Conservation (phyloP, 345 rosid genomes). For the Eucalyptus sp. region DNA sequence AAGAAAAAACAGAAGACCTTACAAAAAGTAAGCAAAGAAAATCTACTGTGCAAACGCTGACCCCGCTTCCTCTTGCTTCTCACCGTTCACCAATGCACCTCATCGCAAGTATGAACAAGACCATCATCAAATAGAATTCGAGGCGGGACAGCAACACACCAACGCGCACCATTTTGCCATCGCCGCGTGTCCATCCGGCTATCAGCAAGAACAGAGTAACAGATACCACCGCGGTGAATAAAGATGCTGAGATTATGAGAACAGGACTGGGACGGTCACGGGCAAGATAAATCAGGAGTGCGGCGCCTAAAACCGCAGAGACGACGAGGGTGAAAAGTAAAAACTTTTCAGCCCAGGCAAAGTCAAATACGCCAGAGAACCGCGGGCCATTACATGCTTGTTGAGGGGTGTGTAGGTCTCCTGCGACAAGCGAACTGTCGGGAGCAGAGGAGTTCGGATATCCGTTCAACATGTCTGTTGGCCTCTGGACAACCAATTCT, state of each 20-base stretch:
- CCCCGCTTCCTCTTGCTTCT: background rate
- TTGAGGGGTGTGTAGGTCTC: background rate
- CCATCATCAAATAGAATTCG: fast-evolving
- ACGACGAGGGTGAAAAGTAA: background rate
- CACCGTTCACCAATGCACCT: background rate
- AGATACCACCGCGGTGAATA: background rate
- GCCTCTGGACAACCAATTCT: background rate
- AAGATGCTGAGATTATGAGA: background rate
- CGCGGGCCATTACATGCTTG: fast-evolving
- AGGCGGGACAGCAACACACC: fast-evolving
- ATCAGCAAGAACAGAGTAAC: background rate
- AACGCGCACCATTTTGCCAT: background rate
- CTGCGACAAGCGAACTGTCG: background rate
- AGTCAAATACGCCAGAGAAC: background rate
- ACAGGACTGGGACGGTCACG: background rate
- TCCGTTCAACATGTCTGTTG: background rate
- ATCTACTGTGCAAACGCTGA: too few relatives aligned
- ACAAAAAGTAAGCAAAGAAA: background rate
- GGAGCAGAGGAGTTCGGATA: background rate
- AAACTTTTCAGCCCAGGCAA: fast-evolving
- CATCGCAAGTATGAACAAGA: fast-evolving
- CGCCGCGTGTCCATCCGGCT: background rate
- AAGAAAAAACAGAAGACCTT: background rate
- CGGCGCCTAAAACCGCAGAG: background rate
- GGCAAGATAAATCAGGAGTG: background rate